Base-by-base conservation (phyloP, 139 green algal genomes). In the Coelastrella sp. region DNA sequence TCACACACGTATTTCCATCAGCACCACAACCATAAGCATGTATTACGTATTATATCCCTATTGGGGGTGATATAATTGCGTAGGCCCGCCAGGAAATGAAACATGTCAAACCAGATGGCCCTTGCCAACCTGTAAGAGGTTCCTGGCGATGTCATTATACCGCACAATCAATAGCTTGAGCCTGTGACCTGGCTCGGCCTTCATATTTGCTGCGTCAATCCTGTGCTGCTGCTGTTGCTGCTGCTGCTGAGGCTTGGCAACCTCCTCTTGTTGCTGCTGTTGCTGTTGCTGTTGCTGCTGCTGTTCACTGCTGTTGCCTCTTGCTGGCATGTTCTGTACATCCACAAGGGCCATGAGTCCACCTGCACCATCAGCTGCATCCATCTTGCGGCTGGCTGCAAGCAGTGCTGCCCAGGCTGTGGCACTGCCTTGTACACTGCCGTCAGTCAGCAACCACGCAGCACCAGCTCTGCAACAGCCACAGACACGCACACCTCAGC, bases 261-360 rank as follows among this genome's bases (percentile, higher is more conserved):
- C 72, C 78, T 78, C 27, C 25, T 73, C 63, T 25, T 87, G 63
- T 27, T 70, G 65, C 24, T 25, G 61, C 82, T 78, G 63, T 63
- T 87, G 82, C 82, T 87, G 82, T 63, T 75, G 59, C 81, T 59
- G 81, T 65, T 78, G 63, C 82, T 87, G 82, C 82, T 87, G 82
- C 82, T 78, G 63, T 20, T 20, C 12, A 17, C 12, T 65, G 68
- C 19, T 76, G 68, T 19, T 25, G 17, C 61, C 5, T 12, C 61
- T 15, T 20, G 68, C 17, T 11, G 68, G 15, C 11, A 24, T 24
- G n/a, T n/a, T 66, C 25, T 87, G 68, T 8, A 81, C 84, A 66
- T 88, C 68, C 9, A 88, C 84, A 17, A 88, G 68, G 14, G 84
- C 84, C 15, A 88, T 49, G 20, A 88, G 35, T 11, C 68, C 84